Conservation (phyloP, 768 basidiomycete genomes). For the Rhodotorula paludigena region DNA sequence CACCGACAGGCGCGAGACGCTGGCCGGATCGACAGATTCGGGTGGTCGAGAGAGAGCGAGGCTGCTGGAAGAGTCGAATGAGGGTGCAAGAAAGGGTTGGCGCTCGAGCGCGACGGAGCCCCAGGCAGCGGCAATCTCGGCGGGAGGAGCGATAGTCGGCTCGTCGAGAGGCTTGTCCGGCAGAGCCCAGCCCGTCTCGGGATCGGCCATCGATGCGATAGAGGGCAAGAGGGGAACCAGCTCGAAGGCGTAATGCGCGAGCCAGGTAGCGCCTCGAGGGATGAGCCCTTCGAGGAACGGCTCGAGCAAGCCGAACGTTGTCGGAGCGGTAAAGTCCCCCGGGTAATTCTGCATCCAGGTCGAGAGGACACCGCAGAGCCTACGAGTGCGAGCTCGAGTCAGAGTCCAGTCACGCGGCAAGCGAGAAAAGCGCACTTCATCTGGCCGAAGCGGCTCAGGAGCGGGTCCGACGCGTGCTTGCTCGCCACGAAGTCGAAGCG, state of each 20-base stretch:
- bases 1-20: slow-evolving; percentile 3
- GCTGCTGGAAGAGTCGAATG: slow-evolving; percentile 19
- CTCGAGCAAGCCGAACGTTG: slow-evolving; percentile 26
- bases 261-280: slow-evolving; percentile 34
- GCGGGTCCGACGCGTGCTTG: slow-evolving; percentile 32
- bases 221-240: slow-evolving; percentile 34
- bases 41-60: background rate
- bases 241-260: slow-evolving; percentile 42
- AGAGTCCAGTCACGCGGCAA: background rate
- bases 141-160: background rate
- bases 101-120: background rate
- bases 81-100: slow-evolving; percentile 25
- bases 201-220: slow-evolving; percentile 11
- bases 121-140: background rate
- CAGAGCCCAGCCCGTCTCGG: slow-evolving; percentile 38
- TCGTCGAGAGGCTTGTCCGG: slow-evolving; percentile 30
- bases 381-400: background rate
- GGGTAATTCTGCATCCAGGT: slow-evolving; percentile 41
- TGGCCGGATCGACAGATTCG: background rate
- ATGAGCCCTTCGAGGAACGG: slow-evolving; percentile 37
- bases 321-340: slow-evolving; percentile 38
- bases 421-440: slow-evolving; percentile 35
- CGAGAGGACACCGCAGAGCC: slow-evolving; percentile 39
- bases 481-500: slow-evolving; percentile 37
- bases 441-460: slow-evolving; percentile 41